Conservation (phyloP, 805 yeast genomes). For the Phaffomyces antillensis region DNA sequence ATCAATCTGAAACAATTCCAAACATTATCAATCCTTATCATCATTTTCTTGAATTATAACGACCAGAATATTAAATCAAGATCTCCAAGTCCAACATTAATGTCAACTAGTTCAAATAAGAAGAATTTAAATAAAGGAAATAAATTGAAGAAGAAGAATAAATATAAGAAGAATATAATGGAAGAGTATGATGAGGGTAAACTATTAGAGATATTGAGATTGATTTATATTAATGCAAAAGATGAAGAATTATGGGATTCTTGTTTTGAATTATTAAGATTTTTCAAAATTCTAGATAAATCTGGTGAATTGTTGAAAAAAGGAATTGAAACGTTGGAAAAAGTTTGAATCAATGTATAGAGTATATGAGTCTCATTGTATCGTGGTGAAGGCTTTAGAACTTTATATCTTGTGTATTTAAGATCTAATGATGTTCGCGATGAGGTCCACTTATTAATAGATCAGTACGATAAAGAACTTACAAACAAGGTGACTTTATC, state of each 20-base stretch:
- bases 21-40: slow-evolving; percentile 38
- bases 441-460: too few relatives aligned
- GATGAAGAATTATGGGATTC: slow-evolving; percentile 26
- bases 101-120: neutral
- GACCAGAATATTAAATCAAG: slow-evolving; percentile 19
- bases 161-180: neutral
- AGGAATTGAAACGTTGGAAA: slow-evolving; percentile 6
- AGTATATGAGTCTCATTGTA: too few relatives aligned
- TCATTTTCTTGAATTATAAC: slow-evolving; percentile 37
- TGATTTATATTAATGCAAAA: slow-evolving; percentile 22
- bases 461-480: too few relatives aligned
- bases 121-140: neutral
- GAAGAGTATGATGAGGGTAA: slow-evolving; percentile 6
- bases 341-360: neutral
- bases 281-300: slow-evolving; percentile 24
- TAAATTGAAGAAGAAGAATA: slow-evolving; percentile 1
- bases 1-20: slow-evolving; percentile 36
- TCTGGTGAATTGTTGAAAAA: slow-evolving; percentile 16
- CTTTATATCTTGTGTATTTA: too few relatives aligned
- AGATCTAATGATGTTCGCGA: too few relatives aligned
- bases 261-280: slow-evolving; percentile 24
- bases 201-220: slow-evolving; percentile 18
- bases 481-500: too few relatives aligned
- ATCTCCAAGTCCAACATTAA: neutral
- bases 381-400: too few relatives aligned